Base-by-base conservation (phyloP, 73 alveolate species). In the Urostyla sp. region DNA sequence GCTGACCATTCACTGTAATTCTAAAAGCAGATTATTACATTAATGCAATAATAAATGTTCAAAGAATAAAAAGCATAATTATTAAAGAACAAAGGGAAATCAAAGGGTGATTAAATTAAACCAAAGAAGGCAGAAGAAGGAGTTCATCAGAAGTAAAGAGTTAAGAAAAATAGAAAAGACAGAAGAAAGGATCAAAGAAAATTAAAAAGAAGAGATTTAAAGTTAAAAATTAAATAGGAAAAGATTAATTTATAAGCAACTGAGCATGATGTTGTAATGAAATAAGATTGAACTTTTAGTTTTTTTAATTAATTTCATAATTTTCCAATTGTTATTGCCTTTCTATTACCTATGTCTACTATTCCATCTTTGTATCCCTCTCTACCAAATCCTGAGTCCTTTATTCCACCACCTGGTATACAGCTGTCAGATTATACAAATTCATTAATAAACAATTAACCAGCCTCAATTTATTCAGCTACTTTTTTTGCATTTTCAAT, bases 341-440 rank as follows among this genome's bases (percentile, higher is more conserved):
- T 88, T 11, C 80, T 49, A 46, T 88, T 88, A 0, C 72, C 56
- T 46, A 72, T 58, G 67, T 86, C 94, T 48, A 67, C 38, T 55
- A 86, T 38, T 38, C 94, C 94, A 18, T 79, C 95, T 66, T 67
- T 90, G 51, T 82, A 87, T 53, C 87, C 52, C 72, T 92, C 96
- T 49, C 98, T 80, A 60, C 98, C 98, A 57, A 87, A 75, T 56
- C 98, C 98, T 55, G 95, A 87, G 74, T 83, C 76, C 67, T 92
- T 92, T 54, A 87, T 85, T 20, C 98, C 98, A 16, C 98, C 98
- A 36, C 87, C 91, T 27, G 96, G 98, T 48, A 80, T 20, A 27
- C 94, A 90, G 23, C 87, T 91, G 48, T 76, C 92, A 24, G 82
- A n/a, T 44, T 88, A 80, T 51, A 51, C 87, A 51, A 80, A 77